phyloP scores from a whole-genome alignment of 163 green algal species.

The Picocystis sp. region DNA sequence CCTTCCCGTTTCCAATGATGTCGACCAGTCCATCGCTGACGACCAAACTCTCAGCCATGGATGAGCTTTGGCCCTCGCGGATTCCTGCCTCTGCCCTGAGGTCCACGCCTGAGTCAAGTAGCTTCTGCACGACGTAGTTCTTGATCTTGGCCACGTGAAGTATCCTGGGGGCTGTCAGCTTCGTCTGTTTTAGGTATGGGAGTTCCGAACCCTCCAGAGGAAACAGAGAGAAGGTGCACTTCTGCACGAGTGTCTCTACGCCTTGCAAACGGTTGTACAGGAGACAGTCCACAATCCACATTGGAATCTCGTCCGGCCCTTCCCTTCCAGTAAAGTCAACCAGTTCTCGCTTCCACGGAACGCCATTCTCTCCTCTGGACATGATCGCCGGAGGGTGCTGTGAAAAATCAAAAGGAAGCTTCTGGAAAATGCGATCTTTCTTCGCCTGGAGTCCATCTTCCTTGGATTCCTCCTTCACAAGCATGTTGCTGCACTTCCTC shows the following conservation, averaged over 20 bases:
- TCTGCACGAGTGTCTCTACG: conserved; percentile 25
- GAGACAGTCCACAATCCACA: conserved; percentile 50
- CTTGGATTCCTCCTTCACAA: not conserved
- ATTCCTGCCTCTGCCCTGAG: conserved; percentile 3
- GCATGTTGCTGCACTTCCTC: not conserved
- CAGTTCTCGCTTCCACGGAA: conserved; percentile 26
- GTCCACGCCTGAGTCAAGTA: conserved; percentile 3
- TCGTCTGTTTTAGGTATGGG: conserved; percentile 48
- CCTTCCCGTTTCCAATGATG: conserved; percentile 20
- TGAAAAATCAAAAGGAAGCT: conserved; percentile 7
- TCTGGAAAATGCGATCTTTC: not conserved
- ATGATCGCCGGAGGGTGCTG: conserved; percentile 16
- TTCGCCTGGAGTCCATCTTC: not conserved
- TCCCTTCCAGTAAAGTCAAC: conserved; percentile 32
- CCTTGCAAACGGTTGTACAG: conserved; percentile 20
- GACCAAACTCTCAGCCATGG: no score
- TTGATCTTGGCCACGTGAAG: conserved; percentile 59
- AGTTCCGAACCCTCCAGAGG: conserved; percentile 43
- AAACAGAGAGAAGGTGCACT: conserved; percentile 53
- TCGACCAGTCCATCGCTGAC: not conserved
- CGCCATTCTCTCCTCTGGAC: conserved; percentile 12
- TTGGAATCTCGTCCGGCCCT: conserved; percentile 20
- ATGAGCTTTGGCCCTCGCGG: no score
- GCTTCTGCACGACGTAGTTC: conserved; percentile 19
- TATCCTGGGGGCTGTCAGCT: conserved; percentile 71